Percentiles rank a stretch among this genome's conserved stretches.
These are phyloP conservation scores for Porpolomopsis calyptriformis DNA, from an alignment of 768 basidiomycete genomes.

Conservation along the genomic window DNA sequence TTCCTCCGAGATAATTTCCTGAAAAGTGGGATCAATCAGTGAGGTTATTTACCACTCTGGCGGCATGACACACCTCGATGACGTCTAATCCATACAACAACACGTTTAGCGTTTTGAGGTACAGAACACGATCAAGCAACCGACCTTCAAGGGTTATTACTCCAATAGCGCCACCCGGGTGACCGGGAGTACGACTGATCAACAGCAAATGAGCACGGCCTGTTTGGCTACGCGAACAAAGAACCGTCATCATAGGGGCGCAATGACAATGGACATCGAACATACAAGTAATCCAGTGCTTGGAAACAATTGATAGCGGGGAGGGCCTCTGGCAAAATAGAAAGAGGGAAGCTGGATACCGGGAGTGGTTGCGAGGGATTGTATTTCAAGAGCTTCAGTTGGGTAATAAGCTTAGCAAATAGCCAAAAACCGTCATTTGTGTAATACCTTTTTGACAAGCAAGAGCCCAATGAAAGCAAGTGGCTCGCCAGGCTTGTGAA, in stretches of 20 bases:
- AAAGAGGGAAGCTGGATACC: slow-evolving; percentile 65
- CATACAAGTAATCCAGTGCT: slow-evolving; percentile 85
- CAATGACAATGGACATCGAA: background rate
- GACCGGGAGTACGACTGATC: slow-evolving; percentile 75
- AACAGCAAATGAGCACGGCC: slow-evolving; percentile 88
- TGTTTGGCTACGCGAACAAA: slow-evolving; percentile 55
- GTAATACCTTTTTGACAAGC: slow-evolving; percentile 66
- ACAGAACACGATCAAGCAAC: slow-evolving; percentile 7
- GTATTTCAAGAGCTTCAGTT: slow-evolving; percentile 65
- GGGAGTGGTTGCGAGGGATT: slow-evolving; percentile 73
- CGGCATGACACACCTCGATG: slow-evolving; percentile 47
- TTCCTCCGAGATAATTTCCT: slow-evolving; percentile 94
- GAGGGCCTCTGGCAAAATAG: slow-evolving; percentile 80
- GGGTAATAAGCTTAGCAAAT: background rate
- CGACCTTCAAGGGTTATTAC: slow-evolving; percentile 82
- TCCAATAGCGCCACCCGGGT: slow-evolving; percentile 75
- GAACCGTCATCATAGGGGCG: background rate
- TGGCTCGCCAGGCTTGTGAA: slow-evolving; percentile 64
- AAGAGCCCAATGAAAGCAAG: slow-evolving; percentile 71
- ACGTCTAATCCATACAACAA: slow-evolving; percentile 51
- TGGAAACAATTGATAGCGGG: slow-evolving; percentile 91
- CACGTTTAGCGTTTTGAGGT: slow-evolving; percentile 1
- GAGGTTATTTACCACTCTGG: background rate
- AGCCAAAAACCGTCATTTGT: background rate
- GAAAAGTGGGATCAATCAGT: background rate